Evolutionary conservation across 352 stramenopile species (phyloP).

Genomic region (Phytophthora rubi): DNA sequence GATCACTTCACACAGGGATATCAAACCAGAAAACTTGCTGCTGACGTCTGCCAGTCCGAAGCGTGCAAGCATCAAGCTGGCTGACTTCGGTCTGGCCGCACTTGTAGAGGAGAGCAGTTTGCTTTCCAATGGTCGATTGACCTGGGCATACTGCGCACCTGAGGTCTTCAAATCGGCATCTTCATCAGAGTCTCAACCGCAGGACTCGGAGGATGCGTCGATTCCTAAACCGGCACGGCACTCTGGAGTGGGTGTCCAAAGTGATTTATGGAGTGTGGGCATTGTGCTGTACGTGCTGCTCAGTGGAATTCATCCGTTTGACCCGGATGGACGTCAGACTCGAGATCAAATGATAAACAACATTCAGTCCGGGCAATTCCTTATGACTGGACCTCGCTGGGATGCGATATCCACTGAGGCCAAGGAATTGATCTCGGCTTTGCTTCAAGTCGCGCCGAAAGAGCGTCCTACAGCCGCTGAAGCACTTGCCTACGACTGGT

Average conservation of each 20-base stretch:
- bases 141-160: slow-evolving; percentile 72
- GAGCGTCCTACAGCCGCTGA: slow-evolving; percentile 41
- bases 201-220: slow-evolving; percentile 16
- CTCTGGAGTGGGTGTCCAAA: slow-evolving; percentile 49
- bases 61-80: slow-evolving; percentile 76
- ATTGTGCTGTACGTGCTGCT: slow-evolving; percentile 92
- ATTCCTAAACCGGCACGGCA: slow-evolving; percentile 29
- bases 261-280: slow-evolving; percentile 89
- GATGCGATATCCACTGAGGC: slow-evolving; percentile 56
- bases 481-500: slow-evolving; percentile 59
- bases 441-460: slow-evolving; percentile 43
- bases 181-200: slow-evolving; percentile 1
- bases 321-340: slow-evolving; percentile 66
- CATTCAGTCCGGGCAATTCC: slow-evolving; percentile 54
- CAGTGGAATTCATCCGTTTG: slow-evolving; percentile 79
- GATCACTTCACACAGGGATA: slow-evolving; percentile 46
- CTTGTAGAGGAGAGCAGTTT: slow-evolving; percentile 57
- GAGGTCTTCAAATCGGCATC: slow-evolving; percentile 52
- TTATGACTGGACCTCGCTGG: slow-evolving; percentile 52
- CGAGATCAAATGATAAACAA: slow-evolving; percentile 78
- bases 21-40: slow-evolving; percentile 90
- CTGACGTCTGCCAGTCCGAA: slow-evolving; percentile 76
- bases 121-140: slow-evolving; percentile 54
- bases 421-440: slow-evolving; percentile 48
- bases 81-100: slow-evolving; percentile 86